Evolutionary conservation across 2,329 filamentous ascomycete genomes (phyloP).

Genomic region (Paraphoma sp.): DNA sequence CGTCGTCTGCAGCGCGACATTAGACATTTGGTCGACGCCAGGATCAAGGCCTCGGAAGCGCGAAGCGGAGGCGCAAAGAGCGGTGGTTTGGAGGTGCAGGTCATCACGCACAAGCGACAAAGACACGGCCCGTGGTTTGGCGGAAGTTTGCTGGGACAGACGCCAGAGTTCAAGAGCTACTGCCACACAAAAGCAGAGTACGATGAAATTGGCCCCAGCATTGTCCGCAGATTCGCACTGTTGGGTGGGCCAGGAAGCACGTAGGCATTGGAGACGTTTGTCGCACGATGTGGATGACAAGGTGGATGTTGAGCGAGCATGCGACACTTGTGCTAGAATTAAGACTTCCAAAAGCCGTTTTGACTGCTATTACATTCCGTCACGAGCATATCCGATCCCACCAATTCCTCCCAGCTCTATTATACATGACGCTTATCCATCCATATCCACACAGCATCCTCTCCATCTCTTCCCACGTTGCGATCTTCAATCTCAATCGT

Average conservation of each 20-base stretch:
- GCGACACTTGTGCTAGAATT: constrained; percentile 19
- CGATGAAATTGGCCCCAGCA: constrained; percentile 94
- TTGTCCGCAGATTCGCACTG: constrained; percentile 92
- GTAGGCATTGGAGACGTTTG: constrained; percentile 45
- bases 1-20: constrained; percentile 96
- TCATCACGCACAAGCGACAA: constrained; percentile 97
- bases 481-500: background rate
- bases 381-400: background rate
- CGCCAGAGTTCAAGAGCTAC: constrained; percentile 97
- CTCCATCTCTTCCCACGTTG: background rate
- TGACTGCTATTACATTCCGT: background rate
- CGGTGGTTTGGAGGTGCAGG: constrained; percentile 93
- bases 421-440: constrained; percentile 8
- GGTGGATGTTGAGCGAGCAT: constrained; percentile 20
- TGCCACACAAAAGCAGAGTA: constrained; percentile 82
- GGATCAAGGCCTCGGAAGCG: constrained; percentile 90
- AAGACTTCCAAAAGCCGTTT: constrained; percentile 5
- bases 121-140: constrained; percentile 98
- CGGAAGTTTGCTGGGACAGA: constrained; percentile 93
- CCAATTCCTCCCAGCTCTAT: constrained; percentile 2
- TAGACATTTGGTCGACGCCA: constrained; percentile 89
- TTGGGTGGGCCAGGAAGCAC: constrained; percentile 89
- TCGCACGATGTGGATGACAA: background rate
- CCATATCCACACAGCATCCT: constrained; percentile 1
- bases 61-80: constrained; percentile 91